Evolutionary conservation across 1,139 yeast genomes (phyloP), one percentile per base, ranked within the genome.

Genomic region (Taphrina confusa): DNA sequence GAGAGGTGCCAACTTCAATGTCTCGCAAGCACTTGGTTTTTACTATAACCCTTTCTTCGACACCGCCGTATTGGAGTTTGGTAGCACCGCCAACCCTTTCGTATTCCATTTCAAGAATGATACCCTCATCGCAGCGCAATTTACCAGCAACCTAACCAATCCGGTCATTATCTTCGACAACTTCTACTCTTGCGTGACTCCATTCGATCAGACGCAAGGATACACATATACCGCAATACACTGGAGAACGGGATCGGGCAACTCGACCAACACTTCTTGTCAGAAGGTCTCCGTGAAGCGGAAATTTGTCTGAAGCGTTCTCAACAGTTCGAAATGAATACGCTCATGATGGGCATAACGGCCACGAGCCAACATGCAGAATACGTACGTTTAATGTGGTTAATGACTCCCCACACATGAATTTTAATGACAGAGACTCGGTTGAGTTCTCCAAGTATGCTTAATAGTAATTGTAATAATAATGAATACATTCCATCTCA

Each of bases 201-300:
- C 40, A 6, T 27, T 23, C 4, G 25, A 6, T 11, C 42, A 54
- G 18, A 40, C 27, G 4, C 8, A 5, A 1, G 58, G 51, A 18
- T 54, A 54, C 34, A 23, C 25, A 9, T 33, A 54, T 23, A 28
- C 28, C 6, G 25, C 58, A 9, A 16, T 44, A 18, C 37, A 30
- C n/a, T 54, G 58, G 58, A 40, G 31, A 23, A 20, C 40, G 23
- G 58, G 58, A 11, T 11, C 23, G 12, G 50, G 44, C 5, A 30
- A 18, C 4, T 12, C 18, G 20, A 22, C 40, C 14, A 54, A 44
- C 20, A 25, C 30, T 20, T 23, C 42, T 5, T 54, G 58, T 22
- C 44, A 42, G 36, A 44, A 42, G 16, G 58, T 54, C 18, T 30
- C 31, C 9, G 58, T 54, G 45, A 54, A 54, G 45, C 58, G 58